phyloP scores from a whole-genome alignment of 2,329 filamentous ascomycete genomes.

The Fusarium sp. region DNA sequence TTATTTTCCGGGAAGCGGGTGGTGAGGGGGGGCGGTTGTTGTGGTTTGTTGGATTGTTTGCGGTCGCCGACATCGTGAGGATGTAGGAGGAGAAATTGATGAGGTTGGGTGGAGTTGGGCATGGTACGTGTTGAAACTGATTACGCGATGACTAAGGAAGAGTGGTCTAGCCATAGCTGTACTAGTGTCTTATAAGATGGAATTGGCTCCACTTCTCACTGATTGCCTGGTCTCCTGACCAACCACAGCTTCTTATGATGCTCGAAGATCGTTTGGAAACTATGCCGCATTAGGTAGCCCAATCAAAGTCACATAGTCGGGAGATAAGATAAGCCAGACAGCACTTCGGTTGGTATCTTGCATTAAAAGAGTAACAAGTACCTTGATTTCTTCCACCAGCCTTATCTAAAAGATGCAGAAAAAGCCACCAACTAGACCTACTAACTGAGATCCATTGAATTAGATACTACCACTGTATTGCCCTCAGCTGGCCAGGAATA shows the following conservation, averaged over 20 bases:
- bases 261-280: no score
- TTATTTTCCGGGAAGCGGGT: neutral
- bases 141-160: neutral
- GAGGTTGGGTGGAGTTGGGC: neutral
- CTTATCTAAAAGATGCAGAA: neutral
- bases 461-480: neutral
- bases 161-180: fast-evolving
- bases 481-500: neutral
- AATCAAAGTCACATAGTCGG: no score
- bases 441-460: fast-evolving
- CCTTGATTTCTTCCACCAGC: no score
- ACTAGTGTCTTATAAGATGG: no score
- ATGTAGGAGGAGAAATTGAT: neutral
- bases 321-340: no score
- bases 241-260: no score
- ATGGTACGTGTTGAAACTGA: neutral
- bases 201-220: no score
- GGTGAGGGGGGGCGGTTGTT: neutral
- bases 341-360: no score
- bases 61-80: neutral
- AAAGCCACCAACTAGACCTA: fast-evolving
- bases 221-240: no score
- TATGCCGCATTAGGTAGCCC: no score
- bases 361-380: no score
- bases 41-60: neutral